Percentiles rank a stretch among this genome's conserved stretches.
phyloP scores from a whole-genome alignment of 1,284 basidiomycete species.

The Microstroma glucosiphilum region DNA sequence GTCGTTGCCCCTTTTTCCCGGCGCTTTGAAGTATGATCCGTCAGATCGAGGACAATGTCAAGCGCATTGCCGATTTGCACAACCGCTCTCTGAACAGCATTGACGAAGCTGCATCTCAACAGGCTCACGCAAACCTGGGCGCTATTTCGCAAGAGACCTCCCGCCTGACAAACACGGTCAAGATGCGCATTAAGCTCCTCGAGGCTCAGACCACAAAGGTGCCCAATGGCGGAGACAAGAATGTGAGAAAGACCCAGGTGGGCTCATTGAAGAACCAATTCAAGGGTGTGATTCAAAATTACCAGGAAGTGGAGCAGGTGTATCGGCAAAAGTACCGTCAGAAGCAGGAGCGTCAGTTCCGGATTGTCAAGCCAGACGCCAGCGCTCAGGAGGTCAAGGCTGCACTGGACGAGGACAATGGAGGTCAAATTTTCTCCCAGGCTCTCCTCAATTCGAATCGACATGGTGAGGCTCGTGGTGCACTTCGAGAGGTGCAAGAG shows the following conservation, averaged over 20 bases:
- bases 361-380: conserved; percentile 85
- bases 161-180: conserved; percentile 42
- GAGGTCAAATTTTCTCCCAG: conserved; percentile 71
- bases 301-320: conserved; percentile 84
- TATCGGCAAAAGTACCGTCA: conserved; percentile 89
- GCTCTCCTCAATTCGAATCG: conserved; percentile 72
- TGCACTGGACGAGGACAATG: conserved; percentile 69
- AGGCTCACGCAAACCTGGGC: conserved; percentile 43
- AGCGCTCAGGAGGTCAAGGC: conserved; percentile 71
- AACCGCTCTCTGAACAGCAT: conserved; percentile 49
- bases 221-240: conserved; percentile 44
- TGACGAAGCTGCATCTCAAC: conserved; percentile 46
- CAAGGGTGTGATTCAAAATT: conserved; percentile 55
- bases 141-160: conserved; percentile 40
- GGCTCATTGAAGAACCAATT: conserved; percentile 56
- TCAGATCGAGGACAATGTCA: conserved; percentile 46
- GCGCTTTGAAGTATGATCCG: conserved; percentile 41
- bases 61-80: conserved; percentile 47
- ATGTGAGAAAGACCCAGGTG: conserved; percentile 54
- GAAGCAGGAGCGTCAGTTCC: conserved; percentile 89
- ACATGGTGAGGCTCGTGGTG: conserved; percentile 75
- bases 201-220: conserved; percentile 36
- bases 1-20: too few species aligned
- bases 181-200: conserved; percentile 45
- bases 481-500: conserved; percentile 82